Conservation (phyloP, 2,329 filamentous ascomycete genomes). For the Colletotrichum caudatum region DNA sequence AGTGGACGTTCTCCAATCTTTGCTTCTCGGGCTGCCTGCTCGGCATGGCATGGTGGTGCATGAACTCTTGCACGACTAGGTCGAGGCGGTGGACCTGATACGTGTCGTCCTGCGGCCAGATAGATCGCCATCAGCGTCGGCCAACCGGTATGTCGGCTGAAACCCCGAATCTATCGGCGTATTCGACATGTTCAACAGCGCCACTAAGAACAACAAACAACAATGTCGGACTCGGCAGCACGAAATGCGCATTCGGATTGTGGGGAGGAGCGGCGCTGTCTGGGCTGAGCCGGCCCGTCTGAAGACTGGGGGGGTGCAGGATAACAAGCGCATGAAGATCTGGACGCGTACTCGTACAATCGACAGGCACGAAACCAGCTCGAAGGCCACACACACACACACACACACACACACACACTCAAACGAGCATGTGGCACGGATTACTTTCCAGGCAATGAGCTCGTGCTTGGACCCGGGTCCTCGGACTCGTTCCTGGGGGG, state of each 20-base stretch:
- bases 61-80: background rate
- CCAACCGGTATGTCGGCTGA: background rate
- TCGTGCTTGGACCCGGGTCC: slow-evolving; percentile 29
- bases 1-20: background rate
- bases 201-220: background rate
- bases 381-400: background rate
- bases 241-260: background rate
- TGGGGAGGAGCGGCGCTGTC: too few species aligned
- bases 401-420: background rate
- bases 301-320: background rate
- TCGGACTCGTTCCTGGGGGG: slow-evolving; percentile 19
- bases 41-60: background rate
- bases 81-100: background rate
- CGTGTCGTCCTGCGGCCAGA: background rate
- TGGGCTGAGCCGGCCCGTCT: background rate
- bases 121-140: background rate
- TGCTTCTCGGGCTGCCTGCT: background rate
- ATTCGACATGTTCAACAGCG: background rate
- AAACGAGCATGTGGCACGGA: background rate
- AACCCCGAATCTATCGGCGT: background rate
- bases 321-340: background rate
- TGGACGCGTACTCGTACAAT: background rate
- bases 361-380: background rate
- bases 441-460: slow-evolving; percentile 13
- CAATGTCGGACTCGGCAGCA: background rate